Conservation (phyloP, 257 asterid genomes). For the Petrea volubilis region DNA sequence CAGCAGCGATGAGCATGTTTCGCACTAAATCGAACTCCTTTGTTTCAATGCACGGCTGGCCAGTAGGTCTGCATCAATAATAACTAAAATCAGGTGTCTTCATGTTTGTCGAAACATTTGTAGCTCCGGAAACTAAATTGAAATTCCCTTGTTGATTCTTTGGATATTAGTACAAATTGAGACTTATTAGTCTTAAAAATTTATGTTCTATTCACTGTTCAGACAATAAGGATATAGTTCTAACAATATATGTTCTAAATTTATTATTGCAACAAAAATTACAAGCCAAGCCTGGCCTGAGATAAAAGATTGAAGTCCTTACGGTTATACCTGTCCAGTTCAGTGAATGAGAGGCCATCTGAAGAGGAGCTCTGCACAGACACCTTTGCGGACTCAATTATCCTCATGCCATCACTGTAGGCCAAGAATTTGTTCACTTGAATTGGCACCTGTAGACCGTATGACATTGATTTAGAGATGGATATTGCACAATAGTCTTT, state of each 20-base stretch:
- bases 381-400: slow-evolving; percentile 43
- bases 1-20: slow-evolving; percentile 54
- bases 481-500: too few relatives aligned
- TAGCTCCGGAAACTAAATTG: neutral
- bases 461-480: neutral
- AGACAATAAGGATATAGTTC: neutral
- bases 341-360: slow-evolving; percentile 28
- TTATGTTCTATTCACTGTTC: neutral
- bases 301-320: neutral
- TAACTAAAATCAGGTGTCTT: neutral
- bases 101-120: neutral
- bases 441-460: slow-evolving; percentile 45
- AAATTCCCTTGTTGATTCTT: neutral
- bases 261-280: neutral
- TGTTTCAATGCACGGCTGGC: slow-evolving; percentile 49
- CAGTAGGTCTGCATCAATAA: slow-evolving; percentile 41
- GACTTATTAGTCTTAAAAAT: too few relatives aligned
- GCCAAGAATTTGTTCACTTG: slow-evolving; percentile 56
- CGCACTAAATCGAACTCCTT: slow-evolving; percentile 48
- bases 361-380: slow-evolving; percentile 26
- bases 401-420: slow-evolving; percentile 51
- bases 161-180: neutral
- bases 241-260: neutral
- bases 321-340: slow-evolving; percentile 40
- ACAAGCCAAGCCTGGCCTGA: neutral